Evolutionary conservation across 768 basidiomycete genomes (phyloP).

Genomic region (Postia placenta): DNA sequence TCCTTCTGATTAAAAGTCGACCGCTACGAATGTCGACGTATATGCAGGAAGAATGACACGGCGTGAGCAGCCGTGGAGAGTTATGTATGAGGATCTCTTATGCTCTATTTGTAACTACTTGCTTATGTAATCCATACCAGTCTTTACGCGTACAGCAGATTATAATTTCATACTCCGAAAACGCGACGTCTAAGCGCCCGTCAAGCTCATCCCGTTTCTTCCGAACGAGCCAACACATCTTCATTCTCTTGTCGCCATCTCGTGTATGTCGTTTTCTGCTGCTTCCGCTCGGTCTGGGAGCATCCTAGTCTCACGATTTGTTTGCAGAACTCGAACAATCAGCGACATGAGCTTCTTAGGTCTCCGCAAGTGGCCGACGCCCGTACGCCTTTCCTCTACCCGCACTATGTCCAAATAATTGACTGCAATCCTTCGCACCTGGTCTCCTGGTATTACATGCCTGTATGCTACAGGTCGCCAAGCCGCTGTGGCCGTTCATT

Average conservation of each 20-base stretch:
- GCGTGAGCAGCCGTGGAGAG: too few relatives aligned
- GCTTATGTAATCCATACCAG: too few relatives aligned
- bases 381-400: constrained; percentile 39
- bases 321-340: background rate
- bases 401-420: background rate
- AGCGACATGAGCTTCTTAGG: constrained; percentile 64
- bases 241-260: background rate
- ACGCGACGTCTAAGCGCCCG: background rate
- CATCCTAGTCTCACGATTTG: background rate
- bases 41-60: too few relatives aligned
- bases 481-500: constrained; percentile 80
- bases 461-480: constrained; percentile 44
- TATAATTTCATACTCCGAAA: constrained; percentile 1
- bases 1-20: too few relatives aligned
- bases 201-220: background rate
- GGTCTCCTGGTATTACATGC: background rate
- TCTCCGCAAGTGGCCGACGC: constrained; percentile 77
- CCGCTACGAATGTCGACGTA: too few relatives aligned
- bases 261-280: background rate
- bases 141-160: too few relatives aligned
- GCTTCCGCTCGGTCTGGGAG: background rate
- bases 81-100: too few relatives aligned
- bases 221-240: constrained; percentile 1
- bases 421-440: background rate
- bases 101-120: too few relatives aligned